Evolutionary conservation across 2,329 filamentous ascomycete genomes (phyloP), one percentile per base, ranked within the genome.

Genomic region (Ophiosphaerella herpotricha): DNA sequence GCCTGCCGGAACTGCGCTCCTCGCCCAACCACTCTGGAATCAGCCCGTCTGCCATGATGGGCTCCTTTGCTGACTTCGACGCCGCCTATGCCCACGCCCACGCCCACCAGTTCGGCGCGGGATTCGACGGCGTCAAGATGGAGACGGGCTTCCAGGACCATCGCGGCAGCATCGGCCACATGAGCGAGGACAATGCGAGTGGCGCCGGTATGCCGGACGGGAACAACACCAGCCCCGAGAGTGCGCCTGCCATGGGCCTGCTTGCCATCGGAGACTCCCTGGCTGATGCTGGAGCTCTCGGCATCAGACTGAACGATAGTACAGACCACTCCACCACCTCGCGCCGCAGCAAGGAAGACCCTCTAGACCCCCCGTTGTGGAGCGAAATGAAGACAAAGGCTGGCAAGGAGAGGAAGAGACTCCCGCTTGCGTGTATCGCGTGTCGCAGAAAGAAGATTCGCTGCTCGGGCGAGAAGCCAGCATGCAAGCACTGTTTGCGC

Each of bases 401-500:
- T 2, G 94, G 94, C 13, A 99, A 97, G 73, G 94, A 97, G 72
- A 85, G 94, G 44, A 97, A 97, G 74, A 83, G 94, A 37, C 77
- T 99, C 31, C 94, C 94, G 2, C 79, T 97, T 44, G 94, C 94
- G 13, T 99, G 94, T 71, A 97, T 97, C 64, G 92, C 92, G 33
- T 99, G 94, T 68, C 85, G 94, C 31, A 84, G 94, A 66, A 99
- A 99, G 78, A 99, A 99, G 79, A 97, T 99, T 57, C 86, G 93
- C 45, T 99, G 94, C 72, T 97, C 93, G 0, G 94, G 94, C 50
- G 94, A 97, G 78, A 97, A 97, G 74, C 94, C 94, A 2, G 90
- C 92, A 0, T 99, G 94, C 80, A 97, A 96, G 74, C 94, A 97
- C 75, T 97, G 94, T 70, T 80, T 95, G 51, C 85, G 92, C 48